Evolutionary conservation across 2,329 filamentous ascomycete species (phyloP).

Genomic region (Fusarium humuli): DNA sequence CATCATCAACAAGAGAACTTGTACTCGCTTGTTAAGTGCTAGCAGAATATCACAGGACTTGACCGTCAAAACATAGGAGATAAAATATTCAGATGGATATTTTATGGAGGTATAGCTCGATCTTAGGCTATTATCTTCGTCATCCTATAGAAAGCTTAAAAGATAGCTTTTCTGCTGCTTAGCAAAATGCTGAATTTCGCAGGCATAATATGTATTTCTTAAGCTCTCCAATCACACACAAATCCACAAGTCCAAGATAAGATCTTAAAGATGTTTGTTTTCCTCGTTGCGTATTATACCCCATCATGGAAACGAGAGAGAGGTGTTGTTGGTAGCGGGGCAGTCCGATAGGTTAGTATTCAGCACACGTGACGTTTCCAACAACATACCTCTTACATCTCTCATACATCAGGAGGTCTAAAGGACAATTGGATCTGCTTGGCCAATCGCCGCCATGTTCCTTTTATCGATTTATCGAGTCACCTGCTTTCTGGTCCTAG

Average conservation of each 20-base stretch:
- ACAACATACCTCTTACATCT: slow-evolving; percentile 3
- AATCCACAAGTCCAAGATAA: background rate
- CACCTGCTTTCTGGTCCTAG: slow-evolving; percentile 23
- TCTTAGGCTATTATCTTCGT: background rate
- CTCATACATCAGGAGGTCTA: background rate
- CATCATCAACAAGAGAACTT: background rate
- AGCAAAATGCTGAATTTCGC: background rate
- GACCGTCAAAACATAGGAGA: background rate
- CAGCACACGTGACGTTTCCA: slow-evolving; percentile 19
- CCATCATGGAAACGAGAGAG: background rate
- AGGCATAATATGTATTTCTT: background rate
- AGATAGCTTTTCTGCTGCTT: background rate
- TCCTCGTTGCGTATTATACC: background rate
- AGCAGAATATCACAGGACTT: background rate
- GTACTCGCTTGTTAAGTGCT: background rate
- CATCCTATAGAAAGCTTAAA: background rate
- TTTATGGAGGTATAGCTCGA: background rate
- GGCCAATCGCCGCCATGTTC: slow-evolving; percentile 22
- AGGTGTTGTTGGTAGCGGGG: slow-evolving; percentile 10
- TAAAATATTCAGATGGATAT: background rate
- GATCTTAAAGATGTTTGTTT: background rate
- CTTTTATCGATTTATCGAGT: background rate
- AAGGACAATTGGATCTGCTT: background rate
- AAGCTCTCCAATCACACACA: background rate
- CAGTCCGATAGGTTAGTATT: background rate